Conservation (phyloP, 306 rosid genomes). For the Lathyrus aphaca region DNA sequence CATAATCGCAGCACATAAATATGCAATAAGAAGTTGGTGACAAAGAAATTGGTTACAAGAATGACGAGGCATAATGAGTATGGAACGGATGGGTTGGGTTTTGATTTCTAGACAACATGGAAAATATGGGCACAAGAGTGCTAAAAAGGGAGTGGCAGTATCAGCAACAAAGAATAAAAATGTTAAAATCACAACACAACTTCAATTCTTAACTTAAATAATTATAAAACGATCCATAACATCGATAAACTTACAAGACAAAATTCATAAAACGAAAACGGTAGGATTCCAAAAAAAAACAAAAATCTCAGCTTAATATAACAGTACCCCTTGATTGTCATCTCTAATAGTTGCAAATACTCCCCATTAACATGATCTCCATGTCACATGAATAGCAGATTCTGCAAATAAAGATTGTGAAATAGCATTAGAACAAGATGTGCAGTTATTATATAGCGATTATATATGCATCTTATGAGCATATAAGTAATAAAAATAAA, state of each 20-base stretch:
- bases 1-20: no score
- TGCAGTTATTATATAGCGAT: neutral
- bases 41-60: no score
- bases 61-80: no score
- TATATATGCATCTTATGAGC: no score
- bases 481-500: neutral
- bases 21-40: no score
- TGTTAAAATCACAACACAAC: neutral
- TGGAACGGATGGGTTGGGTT: no score
- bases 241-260: neutral
- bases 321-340: neutral
- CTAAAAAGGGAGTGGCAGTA: no score
- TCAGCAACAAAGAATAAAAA: neutral
- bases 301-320: neutral
- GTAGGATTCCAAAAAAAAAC: slow-evolving; percentile 10
- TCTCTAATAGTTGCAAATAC: slow-evolving; percentile 1
- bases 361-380: neutral
- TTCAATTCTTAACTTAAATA: neutral
- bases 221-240: neutral
- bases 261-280: slow-evolving; percentile 9
- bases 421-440: slow-evolving; percentile 32
- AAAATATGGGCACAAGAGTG: no score
- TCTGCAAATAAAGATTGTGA: slow-evolving; percentile 43
- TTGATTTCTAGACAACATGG: no score
- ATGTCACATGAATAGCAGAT: slow-evolving; percentile 7